Evolutionary conservation across 345 rosid species (phyloP), one percentile per base, ranked within the genome.

Genomic region (Dipteronia dyeriana): DNA sequence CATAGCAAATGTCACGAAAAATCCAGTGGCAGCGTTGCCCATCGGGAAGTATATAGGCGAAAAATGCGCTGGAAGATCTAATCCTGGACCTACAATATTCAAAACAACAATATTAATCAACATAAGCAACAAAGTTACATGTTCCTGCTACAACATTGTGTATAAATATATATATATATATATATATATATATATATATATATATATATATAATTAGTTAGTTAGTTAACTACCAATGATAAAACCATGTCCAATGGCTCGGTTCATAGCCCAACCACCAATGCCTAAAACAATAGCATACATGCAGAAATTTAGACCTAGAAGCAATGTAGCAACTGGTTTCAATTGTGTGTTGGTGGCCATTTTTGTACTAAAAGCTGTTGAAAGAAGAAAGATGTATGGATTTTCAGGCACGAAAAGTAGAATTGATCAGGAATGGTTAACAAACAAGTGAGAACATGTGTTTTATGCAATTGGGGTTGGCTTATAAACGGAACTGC

Each of bases 21-120:
- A 95, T 62, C 99, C 99, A 0, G 99, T 95, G 11, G 99, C 99
- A 13, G 94, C 94, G 66, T 95, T 95, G 14, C 99, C 97, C 97
- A 95, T 95, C 0, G 98, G 98, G 81, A 93, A 95, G 80, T 85
- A 82, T 73, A 95, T 89, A 0, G 99, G 97, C 9, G 98, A 95
- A 81, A 95, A 95, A 86, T 95, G 97, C 0, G 91, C 94, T 0
- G 99, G 98, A 51, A 95, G 97, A 12, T 84, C 76, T 9, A 79
- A 87, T 9, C 78, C 94, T 51, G 96, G 87, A 47, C 96, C 98
- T 95, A 87, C 39, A 86, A 75, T 59, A 19, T 3, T 12, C 26
- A 17, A 51, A 69, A 71, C 51, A 43, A 4, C 59, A 73, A 5
- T 20, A n/a, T 43, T 43, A n/a, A 59, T 72, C 4, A 34, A 34